These are phyloP conservation scores for Dryadomyces quercus-mongolicae DNA, from an alignment of 2,329 filamentous ascomycete species.

Conservation along the genomic window DNA sequence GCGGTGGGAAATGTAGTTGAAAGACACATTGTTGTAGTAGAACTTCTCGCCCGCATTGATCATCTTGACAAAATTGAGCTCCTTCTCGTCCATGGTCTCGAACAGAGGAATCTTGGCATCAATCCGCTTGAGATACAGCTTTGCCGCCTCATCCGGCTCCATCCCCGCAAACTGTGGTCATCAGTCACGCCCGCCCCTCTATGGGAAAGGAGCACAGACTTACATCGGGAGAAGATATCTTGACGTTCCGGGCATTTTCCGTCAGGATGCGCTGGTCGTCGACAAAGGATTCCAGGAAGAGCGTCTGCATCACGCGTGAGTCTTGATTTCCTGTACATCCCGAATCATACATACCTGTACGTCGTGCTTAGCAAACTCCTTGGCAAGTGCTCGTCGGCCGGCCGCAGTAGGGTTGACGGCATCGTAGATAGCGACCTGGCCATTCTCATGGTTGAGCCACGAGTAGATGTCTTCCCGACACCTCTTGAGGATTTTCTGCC, in stretches of 20 bases:
- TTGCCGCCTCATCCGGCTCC: constrained; percentile 83
- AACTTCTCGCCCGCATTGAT: constrained; percentile 92
- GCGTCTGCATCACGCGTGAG: constrained; percentile 56
- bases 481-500: constrained; percentile 95
- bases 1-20: constrained; percentile 90
- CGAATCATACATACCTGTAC: constrained; percentile 49
- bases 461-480: constrained; percentile 95
- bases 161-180: constrained; percentile 65
- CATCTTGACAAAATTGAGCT: constrained; percentile 98
- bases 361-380: constrained; percentile 96
- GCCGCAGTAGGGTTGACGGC: constrained; percentile 85
- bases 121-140: constrained; percentile 82
- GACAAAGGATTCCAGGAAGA: constrained; percentile 94
- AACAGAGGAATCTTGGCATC: constrained; percentile 88
- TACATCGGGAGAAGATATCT: constrained; percentile 93
- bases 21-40: constrained; percentile 92
- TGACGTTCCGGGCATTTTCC: constrained; percentile 93
- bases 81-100: constrained; percentile 88
- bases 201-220: constrained; percentile 18
- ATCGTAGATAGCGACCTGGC: constrained; percentile 96
- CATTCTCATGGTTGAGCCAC: constrained; percentile 93
- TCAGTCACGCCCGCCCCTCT: background rate
- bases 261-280: constrained; percentile 88
- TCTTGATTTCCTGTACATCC: background rate
- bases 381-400: constrained; percentile 73